phyloP scores from a whole-genome alignment of 2,329 filamentous ascomycete genomes.

The Phialemonium atrogriseum region DNA sequence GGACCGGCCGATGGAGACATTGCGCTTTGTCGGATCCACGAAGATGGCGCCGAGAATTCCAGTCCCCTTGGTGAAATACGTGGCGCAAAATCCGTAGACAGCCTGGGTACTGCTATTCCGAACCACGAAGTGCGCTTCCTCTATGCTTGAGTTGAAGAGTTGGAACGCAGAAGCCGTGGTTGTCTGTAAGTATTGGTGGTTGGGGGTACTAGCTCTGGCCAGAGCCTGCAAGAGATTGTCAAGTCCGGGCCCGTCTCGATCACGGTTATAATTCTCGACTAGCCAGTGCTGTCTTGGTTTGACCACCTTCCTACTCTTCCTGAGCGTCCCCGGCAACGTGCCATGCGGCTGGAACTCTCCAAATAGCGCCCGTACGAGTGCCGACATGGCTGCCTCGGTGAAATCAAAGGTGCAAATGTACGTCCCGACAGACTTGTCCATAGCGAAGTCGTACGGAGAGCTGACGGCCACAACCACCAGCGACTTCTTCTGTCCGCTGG shows the following conservation, averaged over 20 bases:
- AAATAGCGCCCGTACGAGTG: conserved; percentile 74
- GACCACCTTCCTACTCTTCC: conserved; percentile 77
- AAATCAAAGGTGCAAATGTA: conserved; percentile 97
- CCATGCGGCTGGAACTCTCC: conserved; percentile 59
- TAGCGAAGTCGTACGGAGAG: conserved; percentile 93
- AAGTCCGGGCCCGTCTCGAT: conserved; percentile 65
- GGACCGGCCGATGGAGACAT: conserved; percentile 83
- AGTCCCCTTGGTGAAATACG: conserved; percentile 65
- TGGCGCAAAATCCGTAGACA: conserved; percentile 86
- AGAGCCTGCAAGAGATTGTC: conserved; percentile 67
- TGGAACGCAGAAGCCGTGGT: conserved; percentile 70
- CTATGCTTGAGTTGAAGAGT: conserved; percentile 59
- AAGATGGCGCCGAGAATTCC: conserved; percentile 81
- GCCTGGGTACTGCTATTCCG: conserved; percentile 88
- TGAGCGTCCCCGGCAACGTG: conserved; percentile 63
- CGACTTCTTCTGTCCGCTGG: conserved; percentile 75
- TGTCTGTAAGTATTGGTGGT: conserved; percentile 60
- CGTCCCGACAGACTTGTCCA: conserved; percentile 82
- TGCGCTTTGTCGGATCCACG: conserved; percentile 78
- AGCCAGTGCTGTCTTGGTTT: conserved; percentile 95
- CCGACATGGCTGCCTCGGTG: conserved; percentile 82
- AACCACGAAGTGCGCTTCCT: conserved; percentile 84
- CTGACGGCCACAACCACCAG: conserved; percentile 87
- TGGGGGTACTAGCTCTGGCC: conserved; percentile 57
- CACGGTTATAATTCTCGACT: conserved; percentile 77